Evolutionary conservation across 331 rosid genomes (phyloP).

Genomic region (Acacia pycnantha): DNA sequence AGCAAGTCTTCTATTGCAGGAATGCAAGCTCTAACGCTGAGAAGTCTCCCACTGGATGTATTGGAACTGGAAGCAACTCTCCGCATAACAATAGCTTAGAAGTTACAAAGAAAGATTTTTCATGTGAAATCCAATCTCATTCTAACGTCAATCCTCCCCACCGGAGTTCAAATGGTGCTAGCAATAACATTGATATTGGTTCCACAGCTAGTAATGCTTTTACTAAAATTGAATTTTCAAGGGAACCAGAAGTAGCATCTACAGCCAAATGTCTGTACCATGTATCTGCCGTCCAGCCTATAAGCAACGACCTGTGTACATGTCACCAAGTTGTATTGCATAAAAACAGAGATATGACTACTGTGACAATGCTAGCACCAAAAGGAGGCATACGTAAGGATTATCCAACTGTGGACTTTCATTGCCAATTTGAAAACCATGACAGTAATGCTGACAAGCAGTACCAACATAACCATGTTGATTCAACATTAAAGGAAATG

Average conservation of each 20-base stretch:
- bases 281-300: conserved; percentile 48
- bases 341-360: conserved; percentile 30
- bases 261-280: conserved; percentile 50
- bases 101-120: conserved; percentile 47
- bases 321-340: conserved; percentile 44
- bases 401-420: conserved; percentile 41
- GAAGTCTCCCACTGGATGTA: conserved; percentile 54
- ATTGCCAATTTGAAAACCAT: conserved; percentile 40
- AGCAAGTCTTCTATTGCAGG: conserved; percentile 43
- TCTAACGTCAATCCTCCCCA: conserved; percentile 62
- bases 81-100: conserved; percentile 48
- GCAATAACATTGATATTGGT: conserved; percentile 71
- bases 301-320: conserved; percentile 41
- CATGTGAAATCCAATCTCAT: conserved; percentile 52
- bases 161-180: conserved; percentile 55
- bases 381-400: conserved; percentile 41
- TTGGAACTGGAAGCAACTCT: conserved; percentile 54
- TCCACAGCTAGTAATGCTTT: conserved; percentile 58
- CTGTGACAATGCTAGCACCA: conserved; percentile 37
- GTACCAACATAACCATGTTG: conserved; percentile 41
- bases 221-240: conserved; percentile 42
- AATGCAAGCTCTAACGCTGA: conserved; percentile 55
- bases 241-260: conserved; percentile 47
- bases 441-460: conserved; percentile 39
- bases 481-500: conserved; percentile 52